A percentile compares a stretch with the other conserved stretches of the same genome.
phyloP scores from a whole-genome alignment of 2,329 filamentous ascomycete genomes.

The Trichoderma afroharzianum region DNA sequence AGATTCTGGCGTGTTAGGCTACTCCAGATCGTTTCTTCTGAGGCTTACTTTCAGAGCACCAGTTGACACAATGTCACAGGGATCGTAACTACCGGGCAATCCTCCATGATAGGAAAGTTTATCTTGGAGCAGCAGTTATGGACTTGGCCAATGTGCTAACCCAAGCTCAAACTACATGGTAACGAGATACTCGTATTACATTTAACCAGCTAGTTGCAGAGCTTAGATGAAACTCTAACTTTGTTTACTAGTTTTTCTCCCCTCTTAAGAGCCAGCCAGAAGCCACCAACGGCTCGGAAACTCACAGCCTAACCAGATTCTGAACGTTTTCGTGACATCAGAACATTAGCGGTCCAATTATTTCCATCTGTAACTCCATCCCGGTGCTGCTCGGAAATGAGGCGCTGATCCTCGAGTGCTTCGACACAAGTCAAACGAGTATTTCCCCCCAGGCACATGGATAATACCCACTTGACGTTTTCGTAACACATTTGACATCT shows the following conservation, averaged over 20 bases:
- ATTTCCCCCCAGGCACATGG: neutral
- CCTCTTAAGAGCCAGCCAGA: neutral
- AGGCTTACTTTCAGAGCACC: neutral
- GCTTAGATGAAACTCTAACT: conserved; percentile 3
- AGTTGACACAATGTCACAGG: neutral
- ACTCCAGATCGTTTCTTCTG: neutral
- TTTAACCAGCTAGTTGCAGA: neutral
- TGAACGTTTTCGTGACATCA: conserved; percentile 13
- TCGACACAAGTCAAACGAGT: neutral
- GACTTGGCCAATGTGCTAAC: neutral
- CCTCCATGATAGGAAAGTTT: neutral
- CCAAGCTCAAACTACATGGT: neutral
- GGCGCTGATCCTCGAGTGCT: neutral
- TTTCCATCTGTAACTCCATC: neutral
- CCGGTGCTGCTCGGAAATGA: neutral
- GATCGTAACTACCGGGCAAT: neutral
- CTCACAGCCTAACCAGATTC: neutral
- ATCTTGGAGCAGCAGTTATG: neutral
- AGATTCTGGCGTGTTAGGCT: neutral
- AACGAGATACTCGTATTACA: neutral
- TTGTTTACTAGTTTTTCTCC: neutral
- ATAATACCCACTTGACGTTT: neutral
- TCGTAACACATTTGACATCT: neutral
- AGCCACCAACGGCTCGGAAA: neutral
- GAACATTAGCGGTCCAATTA: neutral